phyloP scores from a whole-genome alignment of 768 basidiomycete genomes.

The Coprinellus aureogranulatus region DNA sequence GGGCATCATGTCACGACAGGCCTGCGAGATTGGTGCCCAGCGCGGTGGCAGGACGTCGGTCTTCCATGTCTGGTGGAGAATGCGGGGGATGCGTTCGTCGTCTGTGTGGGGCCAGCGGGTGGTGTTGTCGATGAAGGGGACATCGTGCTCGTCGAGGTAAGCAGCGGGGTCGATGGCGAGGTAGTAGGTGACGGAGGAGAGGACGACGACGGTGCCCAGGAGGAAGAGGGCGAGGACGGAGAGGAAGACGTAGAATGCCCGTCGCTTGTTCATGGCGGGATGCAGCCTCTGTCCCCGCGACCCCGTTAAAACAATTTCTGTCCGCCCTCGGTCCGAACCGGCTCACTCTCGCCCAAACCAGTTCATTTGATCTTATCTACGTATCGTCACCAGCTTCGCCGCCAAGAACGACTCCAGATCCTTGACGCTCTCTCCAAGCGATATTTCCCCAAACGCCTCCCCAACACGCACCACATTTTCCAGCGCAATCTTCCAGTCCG shows the following conservation, averaged over 20 bases:
- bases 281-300: conserved; percentile 1
- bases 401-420: conserved; percentile 49
- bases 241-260: conserved; percentile 43
- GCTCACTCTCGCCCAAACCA: background rate
- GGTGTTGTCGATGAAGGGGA: conserved; percentile 53
- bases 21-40: conserved; percentile 80
- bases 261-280: conserved; percentile 43
- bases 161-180: conserved; percentile 76
- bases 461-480: conserved; percentile 47
- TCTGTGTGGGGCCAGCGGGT: conserved; percentile 64
- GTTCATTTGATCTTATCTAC: conserved; percentile 2
- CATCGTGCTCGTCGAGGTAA: conserved; percentile 77
- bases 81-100: conserved; percentile 67
- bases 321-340: conserved; percentile 4
- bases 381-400: conserved; percentile 2
- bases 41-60: conserved; percentile 76
- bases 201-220: conserved; percentile 83
- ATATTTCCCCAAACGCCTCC: conserved; percentile 49
- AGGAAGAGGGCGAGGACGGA: conserved; percentile 70
- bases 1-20: conserved; percentile 87
- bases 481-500: conserved; percentile 62
- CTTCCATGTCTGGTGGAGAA: conserved; percentile 99
- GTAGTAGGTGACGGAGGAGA: conserved; percentile 89
- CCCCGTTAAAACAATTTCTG: conserved; percentile 10
- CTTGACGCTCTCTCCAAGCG: conserved; percentile 48